Evolutionary conservation across 768 basidiomycete species (phyloP).

Genomic region (Suillus decipiens): DNA sequence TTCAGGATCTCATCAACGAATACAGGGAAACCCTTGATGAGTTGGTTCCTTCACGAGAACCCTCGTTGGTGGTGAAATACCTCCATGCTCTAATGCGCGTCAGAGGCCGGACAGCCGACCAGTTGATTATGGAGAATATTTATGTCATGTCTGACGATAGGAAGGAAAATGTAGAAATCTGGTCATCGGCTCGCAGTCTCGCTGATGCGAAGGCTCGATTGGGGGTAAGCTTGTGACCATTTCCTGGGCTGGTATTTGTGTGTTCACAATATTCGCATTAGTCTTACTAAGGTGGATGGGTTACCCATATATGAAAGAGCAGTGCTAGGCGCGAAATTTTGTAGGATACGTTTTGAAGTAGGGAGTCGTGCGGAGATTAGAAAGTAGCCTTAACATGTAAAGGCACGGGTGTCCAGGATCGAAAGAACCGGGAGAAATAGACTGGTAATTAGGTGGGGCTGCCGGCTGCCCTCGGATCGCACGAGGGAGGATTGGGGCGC

Average conservation of each 20-base stretch:
- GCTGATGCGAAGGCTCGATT: constrained; percentile 11
- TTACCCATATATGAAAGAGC: background rate
- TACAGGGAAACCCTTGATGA: background rate
- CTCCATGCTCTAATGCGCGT: constrained; percentile 4
- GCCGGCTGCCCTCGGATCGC: background rate
- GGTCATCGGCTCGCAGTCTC: constrained; percentile 4
- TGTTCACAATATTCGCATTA: background rate
- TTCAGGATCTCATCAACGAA: constrained; percentile 1
- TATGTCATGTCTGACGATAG: background rate
- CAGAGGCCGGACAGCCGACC: constrained; percentile 1
- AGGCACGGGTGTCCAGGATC: background rate
- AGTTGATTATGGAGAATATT: constrained; percentile 9
- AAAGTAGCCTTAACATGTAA: background rate
- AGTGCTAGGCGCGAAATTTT: background rate
- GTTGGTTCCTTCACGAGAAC: background rate
- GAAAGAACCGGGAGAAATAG: background rate
- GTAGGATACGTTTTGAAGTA: background rate
- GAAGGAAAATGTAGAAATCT: constrained; percentile 5
- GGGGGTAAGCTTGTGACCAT: background rate
- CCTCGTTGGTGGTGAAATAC: constrained; percentile 1
- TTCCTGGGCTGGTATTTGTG: background rate
- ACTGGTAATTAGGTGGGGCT: background rate
- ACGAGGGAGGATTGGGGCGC: background rate
- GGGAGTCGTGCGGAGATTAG: background rate
- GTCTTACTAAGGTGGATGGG: background rate